Base-by-base conservation (phyloP, 805 yeast genomes). In the Clavispora carvajalis region DNA sequence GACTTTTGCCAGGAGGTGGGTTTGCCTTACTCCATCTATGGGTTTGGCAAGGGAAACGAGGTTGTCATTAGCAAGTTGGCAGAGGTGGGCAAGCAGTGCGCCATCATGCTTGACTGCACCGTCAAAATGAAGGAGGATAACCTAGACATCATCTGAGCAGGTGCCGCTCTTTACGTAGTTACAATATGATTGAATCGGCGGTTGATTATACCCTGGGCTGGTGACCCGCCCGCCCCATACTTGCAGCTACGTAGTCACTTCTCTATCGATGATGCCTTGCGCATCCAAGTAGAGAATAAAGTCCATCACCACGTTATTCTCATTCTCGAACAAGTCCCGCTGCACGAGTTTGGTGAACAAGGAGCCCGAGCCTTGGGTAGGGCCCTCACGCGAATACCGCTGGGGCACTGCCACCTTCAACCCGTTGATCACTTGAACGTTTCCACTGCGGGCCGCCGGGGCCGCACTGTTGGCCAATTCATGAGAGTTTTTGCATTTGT, bases 21-120 rank as follows among this genome's bases (percentile, higher is more conserved):
- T 0, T 69, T 88, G 38, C 77, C 76, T 44, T 88, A 89, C 56
- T 80, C 89, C 6, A 86, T 87, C 35, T 89, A 88, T 57, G 95
- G 95, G 6, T 88, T 88, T 60, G 77, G 76, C 4, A 71, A 76
- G 48, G 96, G 96, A 2, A 88, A 88, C 60, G 75, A 70, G 44
- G 73, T 76, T 36, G 91, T 88, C 9, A 74, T 88, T 46, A 65
- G 74, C 29, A 80, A 80, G 49, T 68, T 88, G 58, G 81, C 74
- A 3, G 90, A 85, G 44, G 75, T 88, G 39, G 91, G 86, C 1
- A 75, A 81, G 51, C 96, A 88, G 63, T 91, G 93, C 28, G 63
- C 68, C 36, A 82, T 88, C 21, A 67, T 89, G 65, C 70, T 77
- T 33, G 95, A 85, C 37, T 88, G 95, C 58, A 70, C 85, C 19